These are phyloP conservation scores for Termitomyces sp. DNA, from an alignment of 768 basidiomycete species.

Conservation along the genomic window DNA sequence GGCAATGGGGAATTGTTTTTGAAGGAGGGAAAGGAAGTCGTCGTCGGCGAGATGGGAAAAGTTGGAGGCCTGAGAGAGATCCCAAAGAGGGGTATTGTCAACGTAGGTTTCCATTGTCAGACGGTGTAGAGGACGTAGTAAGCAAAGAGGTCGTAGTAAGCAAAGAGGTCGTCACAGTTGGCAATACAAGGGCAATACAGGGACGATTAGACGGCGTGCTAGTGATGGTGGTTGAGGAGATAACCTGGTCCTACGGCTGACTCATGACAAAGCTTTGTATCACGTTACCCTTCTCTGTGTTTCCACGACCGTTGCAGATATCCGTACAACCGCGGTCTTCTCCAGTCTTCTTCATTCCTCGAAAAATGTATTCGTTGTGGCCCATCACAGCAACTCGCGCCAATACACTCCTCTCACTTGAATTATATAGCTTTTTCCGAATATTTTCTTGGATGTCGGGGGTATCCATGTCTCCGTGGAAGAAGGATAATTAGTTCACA, in stretches of 20 bases:
- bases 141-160: not conserved
- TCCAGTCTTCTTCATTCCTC: not conserved
- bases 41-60: constrained; percentile 67
- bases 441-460: not conserved
- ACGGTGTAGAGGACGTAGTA: not conserved
- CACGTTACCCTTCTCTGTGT: constrained; percentile 8
- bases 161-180: constrained; percentile 1
- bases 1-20: constrained; percentile 54
- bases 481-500: not conserved
- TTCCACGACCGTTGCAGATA: constrained; percentile 4
- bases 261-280: constrained; percentile 14
- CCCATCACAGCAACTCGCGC: not conserved
- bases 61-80: constrained; percentile 50
- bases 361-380: not conserved
- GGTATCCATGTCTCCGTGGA: not conserved
- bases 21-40: constrained; percentile 71
- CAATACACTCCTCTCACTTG: not conserved
- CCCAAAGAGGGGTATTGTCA: constrained; percentile 55
- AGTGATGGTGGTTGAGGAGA: constrained; percentile 12
- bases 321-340: constrained; percentile 10
- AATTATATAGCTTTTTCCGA: not conserved
- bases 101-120: constrained; percentile 45
- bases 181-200: not conserved
- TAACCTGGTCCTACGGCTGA: constrained; percentile 15
- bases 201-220: not conserved